Evolutionary conservation across 2,329 filamentous ascomycete genomes (phyloP).

Genomic region (Xylaria sp.): DNA sequence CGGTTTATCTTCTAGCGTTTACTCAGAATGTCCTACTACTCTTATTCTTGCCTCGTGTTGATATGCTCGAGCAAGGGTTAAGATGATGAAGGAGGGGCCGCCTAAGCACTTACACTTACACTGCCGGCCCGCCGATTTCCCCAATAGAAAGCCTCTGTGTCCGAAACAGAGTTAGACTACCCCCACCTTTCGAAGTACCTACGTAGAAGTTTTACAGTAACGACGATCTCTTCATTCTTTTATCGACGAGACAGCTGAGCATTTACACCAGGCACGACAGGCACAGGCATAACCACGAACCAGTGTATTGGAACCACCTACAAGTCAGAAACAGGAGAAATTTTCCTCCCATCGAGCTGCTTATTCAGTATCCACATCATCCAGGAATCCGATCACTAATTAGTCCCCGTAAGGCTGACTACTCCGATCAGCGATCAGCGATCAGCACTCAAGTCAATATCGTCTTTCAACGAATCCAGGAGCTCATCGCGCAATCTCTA

Average conservation of each 20-base stretch:
- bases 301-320: background rate
- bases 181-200: background rate
- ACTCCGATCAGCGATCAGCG: background rate
- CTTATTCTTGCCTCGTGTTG: background rate
- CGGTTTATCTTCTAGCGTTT: slow-evolving; percentile 14
- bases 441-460: background rate
- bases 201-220: slow-evolving; percentile 1
- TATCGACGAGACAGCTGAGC: slow-evolving; percentile 5
- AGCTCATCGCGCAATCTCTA: slow-evolving; percentile 37
- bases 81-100: slow-evolving; percentile 5
- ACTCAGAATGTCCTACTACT: background rate
- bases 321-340: background rate
- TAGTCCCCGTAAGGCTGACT: background rate
- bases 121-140: background rate
- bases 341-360: background rate
- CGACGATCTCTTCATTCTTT: background rate
- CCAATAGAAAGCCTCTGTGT: background rate
- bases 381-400: background rate
- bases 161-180: background rate
- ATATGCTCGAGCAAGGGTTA: background rate
- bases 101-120: background rate
- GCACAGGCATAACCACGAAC: background rate
- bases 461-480: background rate
- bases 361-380: too few relatives aligned
- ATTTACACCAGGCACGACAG: background rate